These are phyloP conservation scores for Sclerotinia trifoliorum DNA, from an alignment of 2,329 filamentous ascomycete genomes.

Conservation along the genomic window DNA sequence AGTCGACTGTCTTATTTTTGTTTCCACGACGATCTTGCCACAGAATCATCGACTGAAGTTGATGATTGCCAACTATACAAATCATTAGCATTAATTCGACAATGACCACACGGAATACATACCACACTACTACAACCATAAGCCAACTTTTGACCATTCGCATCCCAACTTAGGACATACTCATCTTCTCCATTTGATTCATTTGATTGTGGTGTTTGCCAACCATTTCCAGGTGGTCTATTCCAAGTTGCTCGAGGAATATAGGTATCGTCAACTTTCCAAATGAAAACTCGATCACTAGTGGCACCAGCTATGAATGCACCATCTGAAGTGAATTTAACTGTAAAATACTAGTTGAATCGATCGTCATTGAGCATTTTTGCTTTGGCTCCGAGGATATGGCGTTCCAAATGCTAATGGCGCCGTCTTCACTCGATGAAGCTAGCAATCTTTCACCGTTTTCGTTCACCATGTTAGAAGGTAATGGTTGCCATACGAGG, in stretches of 20 bases:
- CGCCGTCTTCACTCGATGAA: conserved; percentile 62
- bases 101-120: conserved; percentile 40
- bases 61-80: conserved; percentile 28
- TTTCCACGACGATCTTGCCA: background rate
- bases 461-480: conserved; percentile 45
- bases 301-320: conserved; percentile 63
- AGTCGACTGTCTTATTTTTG: background rate
- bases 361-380: conserved; percentile 61
- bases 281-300: conserved; percentile 58
- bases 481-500: conserved; percentile 59
- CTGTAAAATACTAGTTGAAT: conserved; percentile 51
- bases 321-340: conserved; percentile 63
- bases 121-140: conserved; percentile 63
- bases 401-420: conserved; percentile 62
- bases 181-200: conserved; percentile 57
- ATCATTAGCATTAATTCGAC: conserved; percentile 14
- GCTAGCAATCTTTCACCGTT: conserved; percentile 48
- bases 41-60: conserved; percentile 25
- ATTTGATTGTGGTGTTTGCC: conserved; percentile 56
- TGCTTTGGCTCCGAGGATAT: conserved; percentile 54
- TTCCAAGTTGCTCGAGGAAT: conserved; percentile 62
- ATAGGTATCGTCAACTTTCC: conserved; percentile 60
- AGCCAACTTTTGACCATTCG: conserved; percentile 59
- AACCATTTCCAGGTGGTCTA: conserved; percentile 54
- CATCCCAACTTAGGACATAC: conserved; percentile 62